Evolutionary conservation across 2,329 filamentous ascomycete species (phyloP).

Genomic region (Curvularia spicifera): DNA sequence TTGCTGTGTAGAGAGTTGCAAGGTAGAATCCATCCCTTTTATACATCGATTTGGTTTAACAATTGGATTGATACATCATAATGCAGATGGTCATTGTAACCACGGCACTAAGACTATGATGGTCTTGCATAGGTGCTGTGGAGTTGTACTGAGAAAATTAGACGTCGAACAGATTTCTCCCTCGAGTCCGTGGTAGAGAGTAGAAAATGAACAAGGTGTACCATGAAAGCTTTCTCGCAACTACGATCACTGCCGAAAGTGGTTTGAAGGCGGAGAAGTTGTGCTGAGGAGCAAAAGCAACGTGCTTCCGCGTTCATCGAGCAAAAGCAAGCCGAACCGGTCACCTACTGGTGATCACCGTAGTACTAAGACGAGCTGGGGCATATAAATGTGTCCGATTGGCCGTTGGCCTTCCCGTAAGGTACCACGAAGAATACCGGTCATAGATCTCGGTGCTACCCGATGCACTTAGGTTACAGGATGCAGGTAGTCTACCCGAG

Average conservation of each 20-base stretch:
- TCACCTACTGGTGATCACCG: not conserved
- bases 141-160: not conserved
- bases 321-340: not conserved
- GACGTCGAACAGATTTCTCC: not conserved
- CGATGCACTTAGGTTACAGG: not conserved
- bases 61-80: no score
- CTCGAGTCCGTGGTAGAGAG: not conserved
- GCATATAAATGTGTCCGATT: not conserved
- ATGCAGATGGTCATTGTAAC: no score
- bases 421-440: not conserved
- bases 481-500: not conserved
- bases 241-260: slow-evolving; percentile 1
- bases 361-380: not conserved
- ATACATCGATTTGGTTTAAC: not conserved
- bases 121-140: not conserved
- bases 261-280: not conserved
- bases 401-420: not conserved
- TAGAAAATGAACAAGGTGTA: not conserved
- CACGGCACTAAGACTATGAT: not conserved
- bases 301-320: not conserved
- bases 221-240: not conserved
- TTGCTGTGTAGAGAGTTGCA: slow-evolving; percentile 3
- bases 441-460: not conserved
- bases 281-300: not conserved
- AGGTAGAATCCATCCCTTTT: not conserved